phyloP scores from a whole-genome alignment of 257 asterid genomes.

The Vinca minor region DNA sequence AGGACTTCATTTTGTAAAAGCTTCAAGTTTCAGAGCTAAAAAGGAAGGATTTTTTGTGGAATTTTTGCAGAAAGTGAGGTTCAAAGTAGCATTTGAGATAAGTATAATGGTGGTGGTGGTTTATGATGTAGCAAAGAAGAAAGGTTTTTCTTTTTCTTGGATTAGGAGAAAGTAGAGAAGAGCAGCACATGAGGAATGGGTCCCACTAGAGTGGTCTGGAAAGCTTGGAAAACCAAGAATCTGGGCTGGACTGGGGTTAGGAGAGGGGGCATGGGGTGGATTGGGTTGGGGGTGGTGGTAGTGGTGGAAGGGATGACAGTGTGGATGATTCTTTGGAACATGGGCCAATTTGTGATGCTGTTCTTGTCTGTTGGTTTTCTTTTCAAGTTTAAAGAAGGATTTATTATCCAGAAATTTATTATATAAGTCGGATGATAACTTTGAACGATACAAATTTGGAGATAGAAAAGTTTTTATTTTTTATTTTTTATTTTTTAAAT shows the following conservation, averaged over 20 bases:
- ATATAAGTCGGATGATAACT: too few species aligned
- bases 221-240: conserved; percentile 2
- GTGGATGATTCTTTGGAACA: conserved; percentile 45
- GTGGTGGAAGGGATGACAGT: not conserved
- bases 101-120: not conserved
- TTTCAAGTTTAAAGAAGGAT: too few species aligned
- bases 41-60: conserved; percentile 6
- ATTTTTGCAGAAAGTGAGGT: conserved; percentile 17
- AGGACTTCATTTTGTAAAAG: conserved; percentile 32
- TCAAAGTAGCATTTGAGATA: conserved; percentile 11
- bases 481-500: too few species aligned
- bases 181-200: conserved; percentile 16
- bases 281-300: not conserved
- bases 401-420: not conserved
- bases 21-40: not conserved
- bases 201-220: conserved; percentile 9
- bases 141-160: not conserved
- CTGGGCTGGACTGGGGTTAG: not conserved
- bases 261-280: not conserved
- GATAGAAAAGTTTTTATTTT: too few species aligned
- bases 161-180: not conserved
- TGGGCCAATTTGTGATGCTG: conserved; percentile 28
- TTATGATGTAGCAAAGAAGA: not conserved
- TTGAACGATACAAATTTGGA: too few species aligned
- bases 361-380: conserved; percentile 7